These are phyloP conservation scores for Karstenula rhodostoma DNA, from an alignment of 2,329 filamentous ascomycete genomes.

Conservation along the genomic window DNA sequence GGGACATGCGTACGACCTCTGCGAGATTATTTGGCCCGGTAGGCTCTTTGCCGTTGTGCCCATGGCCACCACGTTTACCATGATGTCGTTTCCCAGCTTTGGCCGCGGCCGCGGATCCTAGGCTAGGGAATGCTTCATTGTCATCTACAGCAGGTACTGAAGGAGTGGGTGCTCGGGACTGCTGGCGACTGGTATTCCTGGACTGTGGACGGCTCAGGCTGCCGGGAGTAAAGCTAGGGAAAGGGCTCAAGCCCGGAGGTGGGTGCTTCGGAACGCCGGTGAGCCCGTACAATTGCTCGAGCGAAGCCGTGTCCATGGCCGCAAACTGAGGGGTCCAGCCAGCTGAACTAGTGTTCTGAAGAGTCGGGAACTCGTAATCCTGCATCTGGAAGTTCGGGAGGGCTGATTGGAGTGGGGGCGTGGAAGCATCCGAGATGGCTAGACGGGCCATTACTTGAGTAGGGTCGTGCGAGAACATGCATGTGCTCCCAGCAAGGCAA, in stretches of 20 bases:
- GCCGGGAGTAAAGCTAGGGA: slow-evolving; percentile 64
- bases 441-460: slow-evolving; percentile 84
- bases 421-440: slow-evolving; percentile 72
- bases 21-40: slow-evolving; percentile 76
- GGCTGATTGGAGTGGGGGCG: slow-evolving; percentile 69
- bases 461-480: slow-evolving; percentile 97
- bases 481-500: slow-evolving; percentile 90
- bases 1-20: slow-evolving; percentile 94
- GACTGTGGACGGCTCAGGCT: slow-evolving; percentile 74
- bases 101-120: slow-evolving; percentile 75
- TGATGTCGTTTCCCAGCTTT: slow-evolving; percentile 91
- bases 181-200: slow-evolving; percentile 83
- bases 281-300: slow-evolving; percentile 54
- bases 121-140: slow-evolving; percentile 90
- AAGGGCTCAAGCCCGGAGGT: slow-evolving; percentile 74
- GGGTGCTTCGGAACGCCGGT: slow-evolving; percentile 57
- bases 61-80: slow-evolving; percentile 86
- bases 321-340: slow-evolving; percentile 51
- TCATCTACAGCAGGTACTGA: slow-evolving; percentile 85
- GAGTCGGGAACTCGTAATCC: slow-evolving; percentile 85
- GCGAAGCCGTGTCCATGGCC: slow-evolving; percentile 49
- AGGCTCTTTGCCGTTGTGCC: slow-evolving; percentile 62
- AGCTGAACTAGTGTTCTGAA: slow-evolving; percentile 61
- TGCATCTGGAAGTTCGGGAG: slow-evolving; percentile 78
- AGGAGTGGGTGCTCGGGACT: slow-evolving; percentile 68